Evolutionary conservation across 352 stramenopile species (phyloP), one percentile per base, ranked within the genome.

Genomic region (Globisporangium recalcitrans): DNA sequence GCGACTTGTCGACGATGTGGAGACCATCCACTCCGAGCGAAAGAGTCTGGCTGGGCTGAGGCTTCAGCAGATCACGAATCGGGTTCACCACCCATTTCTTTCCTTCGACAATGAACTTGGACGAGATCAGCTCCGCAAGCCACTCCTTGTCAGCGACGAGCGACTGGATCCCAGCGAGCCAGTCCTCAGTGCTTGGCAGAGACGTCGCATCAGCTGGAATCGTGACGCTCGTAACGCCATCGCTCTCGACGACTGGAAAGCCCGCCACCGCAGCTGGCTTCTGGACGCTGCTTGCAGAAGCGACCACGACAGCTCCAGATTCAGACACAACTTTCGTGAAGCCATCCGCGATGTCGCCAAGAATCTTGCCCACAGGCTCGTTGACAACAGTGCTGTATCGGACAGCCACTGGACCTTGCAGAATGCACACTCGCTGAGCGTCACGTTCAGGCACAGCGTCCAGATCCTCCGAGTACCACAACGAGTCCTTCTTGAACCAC

Each of bases 401-500:
- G 36, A 93, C 88, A 38, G 88, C 83, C 6, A 95, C 71, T 1
- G 88, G 86, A 6, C 86, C 88, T 44, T 95, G 83, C 5, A 96
- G 81, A 26, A 96, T 85, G 67, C 85, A 88, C 8, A 93, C 88
- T 8, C 87, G 82, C 67, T 93, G 84, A 11, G 76, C 80, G 61
- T 96, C 87, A 26, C 74, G 79, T 48, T 79, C 77, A 0, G 82
- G 85, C 5, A 96, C 82, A 1, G 83, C 85, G 32, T 95, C 87
- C 60, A 96, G 65, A 40, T 95, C 85, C 63, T 96, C 87, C 42
- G 85, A 95, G 75, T 93, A 96, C 88, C 88, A 96, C 19, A 96
- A 65, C 49, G 85, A 95, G 62, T 96, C 88, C 69, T 93, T 96
- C 76, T 93, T 96, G 68, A 96, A 93, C 85, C 84, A 96, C 8